Evolutionary conservation across 2,329 filamentous ascomycete genomes (phyloP), one percentile per base, ranked within the genome.

Genomic region (Phialophora macrospora): DNA sequence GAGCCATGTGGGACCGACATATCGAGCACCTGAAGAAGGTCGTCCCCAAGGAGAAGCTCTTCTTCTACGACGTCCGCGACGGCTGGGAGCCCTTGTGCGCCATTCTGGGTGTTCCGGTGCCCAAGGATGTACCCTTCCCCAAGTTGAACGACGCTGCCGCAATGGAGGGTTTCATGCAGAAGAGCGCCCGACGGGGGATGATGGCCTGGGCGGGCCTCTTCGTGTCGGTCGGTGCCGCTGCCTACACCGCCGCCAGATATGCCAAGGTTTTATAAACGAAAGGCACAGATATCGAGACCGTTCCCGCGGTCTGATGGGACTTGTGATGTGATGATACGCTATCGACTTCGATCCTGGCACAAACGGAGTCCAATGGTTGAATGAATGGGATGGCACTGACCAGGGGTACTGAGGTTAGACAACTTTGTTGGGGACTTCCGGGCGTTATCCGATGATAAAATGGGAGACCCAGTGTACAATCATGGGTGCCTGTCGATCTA

Each of bases 21-120:
- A 69, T 70, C 61, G 70, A 70, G 52, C 68, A 72, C 38, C 68
- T 72, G 34, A 70, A 72, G 64, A 70, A 59, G 52, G 65, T 72
- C 46, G 68, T 72, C 0, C 73, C 76, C 1, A 73, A 73, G 54
- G 73, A 77, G 54, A 73, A 71, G 11, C 58, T 78, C 69, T 72
- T 78, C 46, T 76, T 79, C 69, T 77, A 75, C 60, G 73, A 76
- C 63, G 73, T 77, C 0, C 72, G 76, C 57, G 70, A 72, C 60
- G 72, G 71, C 20, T 73, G 72, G 72, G 71, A 71, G 58, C 72
- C 72, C 11, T 49, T 73, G 14, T 73, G 72, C 64, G 67, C 63
- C 46, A 72, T 73, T 24, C 70, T 73, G 14, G 70, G 70, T 12
- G 70, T 73, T 24, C 71, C 72, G 1, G 71, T 73, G 9, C 72